Evolutionary conservation across 1,284 basidiomycete genomes (phyloP).

Genomic region (Rhodotorula glutinis): DNA sequence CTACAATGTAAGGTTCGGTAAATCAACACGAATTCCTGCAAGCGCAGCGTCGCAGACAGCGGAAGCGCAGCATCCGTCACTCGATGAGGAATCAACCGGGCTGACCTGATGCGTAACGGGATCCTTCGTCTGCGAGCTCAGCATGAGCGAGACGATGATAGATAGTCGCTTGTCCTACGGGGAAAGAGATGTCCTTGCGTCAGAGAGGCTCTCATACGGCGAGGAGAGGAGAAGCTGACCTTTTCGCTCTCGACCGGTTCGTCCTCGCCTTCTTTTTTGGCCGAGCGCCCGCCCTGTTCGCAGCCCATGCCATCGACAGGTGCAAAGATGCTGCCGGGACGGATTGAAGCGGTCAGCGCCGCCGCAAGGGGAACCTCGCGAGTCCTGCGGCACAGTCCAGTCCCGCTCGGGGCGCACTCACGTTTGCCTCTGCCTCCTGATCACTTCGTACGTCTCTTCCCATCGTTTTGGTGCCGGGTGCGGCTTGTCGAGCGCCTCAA

Average conservation of each 20-base stretch:
- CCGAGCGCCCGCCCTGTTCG: slow-evolving; percentile 59
- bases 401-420: background rate
- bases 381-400: too few relatives aligned
- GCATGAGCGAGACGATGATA: slow-evolving; percentile 87
- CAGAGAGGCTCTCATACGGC: too few relatives aligned
- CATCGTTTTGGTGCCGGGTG: slow-evolving; percentile 71
- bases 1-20: too few relatives aligned
- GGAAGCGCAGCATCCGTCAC: too few relatives aligned
- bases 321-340: slow-evolving; percentile 56
- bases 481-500: slow-evolving; percentile 60
- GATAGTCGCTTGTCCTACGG: slow-evolving; percentile 72
- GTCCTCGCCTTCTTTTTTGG: slow-evolving; percentile 30
- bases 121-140: slow-evolving; percentile 89
- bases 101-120: slow-evolving; percentile 34
- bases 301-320: slow-evolving; percentile 93
- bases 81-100: background rate
- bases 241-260: slow-evolving; percentile 4
- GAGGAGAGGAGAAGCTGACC: background rate
- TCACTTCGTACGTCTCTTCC: slow-evolving; percentile 69
- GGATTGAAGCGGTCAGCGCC: background rate
- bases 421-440: slow-evolving; percentile 68
- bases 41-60: background rate
- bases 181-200: too few relatives aligned
- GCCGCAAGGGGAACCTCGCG: too few relatives aligned
- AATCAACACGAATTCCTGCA: too few relatives aligned